Base-by-base conservation (phyloP, 2,329 filamentous ascomycete species). In the Colletotrichum tofieldiae region DNA sequence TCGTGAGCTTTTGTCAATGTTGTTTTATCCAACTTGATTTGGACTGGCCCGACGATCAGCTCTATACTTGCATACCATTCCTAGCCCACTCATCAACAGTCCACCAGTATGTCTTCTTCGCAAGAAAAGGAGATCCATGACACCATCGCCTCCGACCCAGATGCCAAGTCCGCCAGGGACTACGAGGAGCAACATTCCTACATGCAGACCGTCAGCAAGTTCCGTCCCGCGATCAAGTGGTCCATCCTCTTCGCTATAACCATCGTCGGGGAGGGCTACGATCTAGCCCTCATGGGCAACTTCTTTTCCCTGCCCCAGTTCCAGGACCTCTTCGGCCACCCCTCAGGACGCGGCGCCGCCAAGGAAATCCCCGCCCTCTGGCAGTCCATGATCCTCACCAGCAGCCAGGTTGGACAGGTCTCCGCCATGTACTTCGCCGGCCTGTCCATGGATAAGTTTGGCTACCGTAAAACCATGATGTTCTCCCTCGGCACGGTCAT, bases 351-450 rank as follows among this genome's bases (percentile, higher is more conserved):
- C 1, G 65, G 80, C 45, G 78, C 76, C 5, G 74, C 75, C 12
- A 83, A 83, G 58, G 79, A 83, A 73, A 77, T 86, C 23, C 78
- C 80, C 2, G 80, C 82, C 0, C 74, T 80, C 8, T 86, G 85
- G 85, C 84, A 86, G 72, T 79, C 82, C 6, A 82, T 54, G 29
- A 73, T 73, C 16, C 61, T 54, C n/a, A 51, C 52, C 49, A 41
- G 51, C 8, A 54, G 55, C 20, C 67, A 70, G 37, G 16, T 32
- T 8, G 71, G 71, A 18, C 71, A 73, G 23, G 14, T 73, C 16
- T 14, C 26, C 5, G 71, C 60, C 45, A 66, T 73, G 45, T 71
- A 59, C 11, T 49, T 71, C 7, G 43, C 71, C 20, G 71, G 67
- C 18, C 18, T 55, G 23, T 35, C 43, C 43, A 47, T 66, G 23